Conservation (phyloP, 2,329 filamentous ascomycete species). For the Lasiodiplodia sp. region DNA sequence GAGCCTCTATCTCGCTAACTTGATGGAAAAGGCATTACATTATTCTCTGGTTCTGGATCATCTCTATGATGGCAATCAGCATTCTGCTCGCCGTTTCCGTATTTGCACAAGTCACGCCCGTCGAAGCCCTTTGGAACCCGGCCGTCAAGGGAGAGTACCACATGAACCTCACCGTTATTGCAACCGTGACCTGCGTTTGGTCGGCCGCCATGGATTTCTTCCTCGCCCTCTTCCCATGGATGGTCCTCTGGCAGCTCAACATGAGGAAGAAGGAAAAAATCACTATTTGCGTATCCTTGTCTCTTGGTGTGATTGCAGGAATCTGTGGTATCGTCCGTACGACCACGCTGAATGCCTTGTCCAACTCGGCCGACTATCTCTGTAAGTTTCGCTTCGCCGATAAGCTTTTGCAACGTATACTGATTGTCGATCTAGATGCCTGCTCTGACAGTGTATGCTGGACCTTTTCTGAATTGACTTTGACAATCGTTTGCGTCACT, state of each 20-base stretch:
- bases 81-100: background rate
- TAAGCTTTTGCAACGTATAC: slow-evolving; percentile 18
- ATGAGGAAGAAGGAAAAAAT: slow-evolving; percentile 42
- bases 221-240: slow-evolving; percentile 39
- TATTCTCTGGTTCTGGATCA: slow-evolving; percentile 11
- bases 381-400: slow-evolving; percentile 34
- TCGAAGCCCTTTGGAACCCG: slow-evolving; percentile 15
- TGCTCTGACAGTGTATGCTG: slow-evolving; percentile 37
- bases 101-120: slow-evolving; percentile 6
- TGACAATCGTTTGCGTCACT: slow-evolving; percentile 41
- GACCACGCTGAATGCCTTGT: slow-evolving; percentile 36
- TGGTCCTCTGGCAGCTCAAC: slow-evolving; percentile 39
- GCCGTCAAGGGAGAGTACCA: background rate
- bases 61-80: slow-evolving; percentile 16
- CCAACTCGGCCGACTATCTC: slow-evolving; percentile 31
- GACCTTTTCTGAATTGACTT: slow-evolving; percentile 38
- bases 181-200: slow-evolving; percentile 2
- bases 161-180: slow-evolving; percentile 12
- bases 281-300: slow-evolving; percentile 41
- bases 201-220: slow-evolving; percentile 37
- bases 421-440: slow-evolving; percentile 11
- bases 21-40: background rate
- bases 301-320: slow-evolving; percentile 37
- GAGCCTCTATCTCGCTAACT: background rate
- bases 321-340: slow-evolving; percentile 38